These are phyloP conservation scores for Nephelium lappaceum DNA, from an alignment of 345 rosid genomes.

Conservation along the genomic window DNA sequence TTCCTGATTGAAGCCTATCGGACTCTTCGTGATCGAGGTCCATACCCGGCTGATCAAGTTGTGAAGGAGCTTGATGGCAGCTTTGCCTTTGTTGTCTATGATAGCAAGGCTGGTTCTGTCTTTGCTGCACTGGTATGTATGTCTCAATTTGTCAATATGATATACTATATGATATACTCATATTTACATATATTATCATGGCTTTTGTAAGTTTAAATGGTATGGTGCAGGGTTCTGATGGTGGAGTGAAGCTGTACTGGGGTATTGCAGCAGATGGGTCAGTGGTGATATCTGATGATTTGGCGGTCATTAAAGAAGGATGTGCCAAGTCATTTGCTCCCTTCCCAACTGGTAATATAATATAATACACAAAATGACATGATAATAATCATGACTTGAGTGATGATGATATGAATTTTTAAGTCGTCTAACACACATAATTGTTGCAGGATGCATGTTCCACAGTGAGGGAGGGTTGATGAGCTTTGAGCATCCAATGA, in stretches of 20 bases:
- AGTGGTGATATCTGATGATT: slow-evolving; percentile 78
- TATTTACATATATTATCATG: too few relatives aligned
- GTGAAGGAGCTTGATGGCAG: slow-evolving; percentile 85
- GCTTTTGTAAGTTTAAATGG: not conserved
- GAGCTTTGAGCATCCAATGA: slow-evolving; percentile 91
- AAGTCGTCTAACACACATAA: too few relatives aligned
- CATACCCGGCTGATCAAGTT: slow-evolving; percentile 93
- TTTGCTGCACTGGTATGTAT: slow-evolving; percentile 72
- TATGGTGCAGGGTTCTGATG: slow-evolving; percentile 69
- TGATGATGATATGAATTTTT: too few relatives aligned
- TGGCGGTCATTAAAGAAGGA: slow-evolving; percentile 73
- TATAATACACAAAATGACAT: not conserved
- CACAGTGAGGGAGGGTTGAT: slow-evolving; percentile 73
- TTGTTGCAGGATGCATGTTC: slow-evolving; percentile 72
- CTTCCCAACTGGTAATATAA: slow-evolving; percentile 59
- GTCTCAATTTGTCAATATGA: not conserved
- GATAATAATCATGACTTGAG: not conserved
- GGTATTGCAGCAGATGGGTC: slow-evolving; percentile 89
- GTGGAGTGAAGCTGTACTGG: slow-evolving; percentile 77
- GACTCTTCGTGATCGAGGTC: slow-evolving; percentile 91
- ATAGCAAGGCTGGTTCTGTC: slow-evolving; percentile 66
- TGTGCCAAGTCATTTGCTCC: slow-evolving; percentile 98
- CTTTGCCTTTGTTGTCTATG: slow-evolving; percentile 86
- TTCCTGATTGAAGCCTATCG: slow-evolving; percentile 82
- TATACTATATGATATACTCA: too few relatives aligned